Conservation (phyloP, 2,329 filamentous ascomycete species). For the Leptographium radiaticola region DNA sequence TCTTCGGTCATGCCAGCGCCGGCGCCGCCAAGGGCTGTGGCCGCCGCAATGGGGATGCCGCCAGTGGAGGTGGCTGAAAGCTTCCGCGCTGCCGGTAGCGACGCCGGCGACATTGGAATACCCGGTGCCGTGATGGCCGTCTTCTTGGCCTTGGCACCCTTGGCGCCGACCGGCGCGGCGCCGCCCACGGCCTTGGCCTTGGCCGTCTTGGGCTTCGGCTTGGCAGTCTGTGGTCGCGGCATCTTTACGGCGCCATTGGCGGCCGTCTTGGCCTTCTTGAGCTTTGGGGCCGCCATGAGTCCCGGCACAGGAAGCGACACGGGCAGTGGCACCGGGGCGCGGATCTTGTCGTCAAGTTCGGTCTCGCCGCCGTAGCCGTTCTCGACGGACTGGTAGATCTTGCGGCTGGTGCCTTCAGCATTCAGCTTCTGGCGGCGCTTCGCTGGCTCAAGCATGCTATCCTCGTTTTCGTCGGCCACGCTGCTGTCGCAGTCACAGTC, state of each 20-base stretch:
- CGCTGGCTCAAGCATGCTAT: constrained; percentile 37
- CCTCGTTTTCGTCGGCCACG: constrained; percentile 40
- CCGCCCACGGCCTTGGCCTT: constrained; percentile 30
- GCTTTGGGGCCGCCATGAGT: constrained; percentile 25
- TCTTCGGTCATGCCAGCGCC: constrained; percentile 41
- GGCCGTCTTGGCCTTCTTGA: constrained; percentile 26
- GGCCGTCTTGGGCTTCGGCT: constrained; percentile 42
- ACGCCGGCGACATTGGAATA: constrained; percentile 46
- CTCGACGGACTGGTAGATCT: constrained; percentile 37
- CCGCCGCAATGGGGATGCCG: constrained; percentile 25
- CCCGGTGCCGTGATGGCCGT: not conserved
- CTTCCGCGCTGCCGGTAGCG: constrained; percentile 63
- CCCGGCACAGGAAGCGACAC: constrained; percentile 5
- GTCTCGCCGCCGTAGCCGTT: constrained; percentile 41
- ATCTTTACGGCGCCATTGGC: constrained; percentile 22
- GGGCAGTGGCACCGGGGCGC: constrained; percentile 19
- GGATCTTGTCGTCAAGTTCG: constrained; percentile 39
- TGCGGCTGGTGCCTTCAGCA: constrained; percentile 26
- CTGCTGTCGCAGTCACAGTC: constrained; percentile 58
- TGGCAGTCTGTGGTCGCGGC: constrained; percentile 21
- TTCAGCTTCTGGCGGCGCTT: constrained; percentile 46
- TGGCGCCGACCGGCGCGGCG: constrained; percentile 31
- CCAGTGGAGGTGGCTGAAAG: constrained; percentile 53
- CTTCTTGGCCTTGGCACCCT: constrained; percentile 30
- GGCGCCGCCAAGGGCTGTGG: not conserved